These are phyloP conservation scores for Cucurbita pepo DNA, from an alignment of 306 rosid genomes.

Conservation along the genomic window DNA sequence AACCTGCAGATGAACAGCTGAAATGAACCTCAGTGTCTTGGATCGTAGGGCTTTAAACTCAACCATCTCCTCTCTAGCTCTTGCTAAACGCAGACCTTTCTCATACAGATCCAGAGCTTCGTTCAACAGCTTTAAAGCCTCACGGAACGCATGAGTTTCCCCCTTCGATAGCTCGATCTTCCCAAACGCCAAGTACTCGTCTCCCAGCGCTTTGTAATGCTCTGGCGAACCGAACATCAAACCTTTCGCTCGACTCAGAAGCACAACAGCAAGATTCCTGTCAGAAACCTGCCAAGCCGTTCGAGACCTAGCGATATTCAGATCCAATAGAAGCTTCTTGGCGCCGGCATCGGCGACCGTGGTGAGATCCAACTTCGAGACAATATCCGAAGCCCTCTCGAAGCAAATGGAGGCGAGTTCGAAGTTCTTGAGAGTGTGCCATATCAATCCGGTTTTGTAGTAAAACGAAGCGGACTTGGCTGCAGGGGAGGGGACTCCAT, in stretches of 20 bases:
- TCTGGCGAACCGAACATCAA: conserved; percentile 45
- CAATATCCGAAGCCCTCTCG: conserved; percentile 63
- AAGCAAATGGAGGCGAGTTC: conserved; percentile 80
- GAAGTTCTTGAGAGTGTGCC: conserved; percentile 51
- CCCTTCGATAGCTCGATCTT: conserved; percentile 33
- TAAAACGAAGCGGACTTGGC: conserved; percentile 61
- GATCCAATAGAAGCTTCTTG: conserved; percentile 45
- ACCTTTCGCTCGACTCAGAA: conserved; percentile 61
- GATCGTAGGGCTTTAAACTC: conserved; percentile 41
- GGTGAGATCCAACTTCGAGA: conserved; percentile 28
- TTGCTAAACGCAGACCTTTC: conserved; percentile 40
- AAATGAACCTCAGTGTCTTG: conserved; percentile 64
- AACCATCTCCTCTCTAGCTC: conserved; percentile 30
- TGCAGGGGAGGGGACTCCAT: conserved; percentile 53
- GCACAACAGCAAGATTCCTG: conserved; percentile 40
- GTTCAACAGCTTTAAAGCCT: conserved; percentile 68
- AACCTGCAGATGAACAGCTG: conserved; percentile 71
- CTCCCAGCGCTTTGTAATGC: conserved; percentile 39
- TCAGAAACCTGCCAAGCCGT: conserved; percentile 82
- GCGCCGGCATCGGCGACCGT: conserved; percentile 27
- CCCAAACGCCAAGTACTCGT: conserved; percentile 50
- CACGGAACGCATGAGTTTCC: conserved; percentile 23
- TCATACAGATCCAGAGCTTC: conserved; percentile 75
- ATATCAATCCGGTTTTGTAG: conserved; percentile 58
- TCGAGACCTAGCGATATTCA: conserved; percentile 58